Evolutionary conservation across 2,329 filamentous ascomycete species (phyloP).

Genomic region (Penicillium palitans): DNA sequence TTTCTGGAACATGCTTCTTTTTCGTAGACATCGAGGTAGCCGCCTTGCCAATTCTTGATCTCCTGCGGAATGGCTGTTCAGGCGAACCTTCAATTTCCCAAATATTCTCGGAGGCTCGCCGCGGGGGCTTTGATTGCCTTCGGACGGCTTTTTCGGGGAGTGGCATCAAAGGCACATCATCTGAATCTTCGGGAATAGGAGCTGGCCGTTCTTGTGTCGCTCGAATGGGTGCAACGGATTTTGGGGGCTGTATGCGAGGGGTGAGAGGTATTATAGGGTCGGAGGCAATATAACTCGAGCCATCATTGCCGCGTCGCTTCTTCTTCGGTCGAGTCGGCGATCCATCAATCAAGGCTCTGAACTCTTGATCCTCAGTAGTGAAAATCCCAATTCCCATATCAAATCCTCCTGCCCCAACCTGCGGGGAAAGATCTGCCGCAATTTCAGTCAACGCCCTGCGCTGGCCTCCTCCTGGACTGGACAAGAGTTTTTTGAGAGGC

Average conservation of each 20-base stretch:
- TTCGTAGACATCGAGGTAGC: constrained; percentile 10
- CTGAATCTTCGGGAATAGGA: constrained; percentile 11
- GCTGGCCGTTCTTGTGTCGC: constrained; percentile 17
- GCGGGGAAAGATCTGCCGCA: constrained; percentile 44
- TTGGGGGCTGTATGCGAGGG: constrained; percentile 24
- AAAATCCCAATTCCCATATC: constrained; percentile 42
- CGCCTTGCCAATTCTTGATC: constrained; percentile 14
- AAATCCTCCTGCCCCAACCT: constrained; percentile 32
- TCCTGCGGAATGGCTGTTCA: constrained; percentile 24
- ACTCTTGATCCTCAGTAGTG: constrained; percentile 43
- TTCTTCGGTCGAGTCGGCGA: constrained; percentile 39
- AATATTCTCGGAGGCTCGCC: constrained; percentile 28
- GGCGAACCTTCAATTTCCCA: constrained; percentile 42
- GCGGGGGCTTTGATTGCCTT: constrained; percentile 26
- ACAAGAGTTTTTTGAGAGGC: constrained; percentile 35
- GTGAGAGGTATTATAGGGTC: constrained; percentile 33
- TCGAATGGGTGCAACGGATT: constrained; percentile 18
- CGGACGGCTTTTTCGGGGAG: constrained; percentile 20
- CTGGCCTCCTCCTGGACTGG: constrained; percentile 41
- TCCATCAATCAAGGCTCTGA: constrained; percentile 36
- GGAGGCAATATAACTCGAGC: constrained; percentile 32
- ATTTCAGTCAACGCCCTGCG: constrained; percentile 45
- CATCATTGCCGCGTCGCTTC: constrained; percentile 38
- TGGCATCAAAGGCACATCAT: constrained; percentile 16
- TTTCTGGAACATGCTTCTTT: constrained; percentile 5